These are phyloP conservation scores for Begonia masoniana DNA, from an alignment of 306 rosid genomes.

Conservation along the genomic window DNA sequence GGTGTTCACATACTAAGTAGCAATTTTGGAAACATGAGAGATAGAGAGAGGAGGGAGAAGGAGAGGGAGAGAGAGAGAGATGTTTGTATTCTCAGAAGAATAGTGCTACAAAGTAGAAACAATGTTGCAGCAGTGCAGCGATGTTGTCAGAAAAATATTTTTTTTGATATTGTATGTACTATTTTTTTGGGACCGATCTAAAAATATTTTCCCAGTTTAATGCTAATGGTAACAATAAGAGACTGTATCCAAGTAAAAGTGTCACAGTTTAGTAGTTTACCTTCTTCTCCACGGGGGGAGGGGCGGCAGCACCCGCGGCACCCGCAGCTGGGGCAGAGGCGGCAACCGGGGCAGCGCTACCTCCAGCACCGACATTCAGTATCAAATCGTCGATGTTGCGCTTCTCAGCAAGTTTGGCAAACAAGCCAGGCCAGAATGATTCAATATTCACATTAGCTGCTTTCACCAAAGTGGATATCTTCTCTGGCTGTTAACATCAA, in stretches of 20 bases:
- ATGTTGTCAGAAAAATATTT: no score
- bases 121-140: no score
- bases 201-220: neutral
- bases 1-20: no score
- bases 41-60: no score
- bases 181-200: no score
- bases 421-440: constrained; percentile 38
- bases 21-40: neutral
- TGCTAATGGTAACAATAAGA: neutral
- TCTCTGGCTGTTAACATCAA: constrained; percentile 22
- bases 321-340: constrained; percentile 12
- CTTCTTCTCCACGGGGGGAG: constrained; percentile 32
- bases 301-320: constrained; percentile 4
- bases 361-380: constrained; percentile 22
- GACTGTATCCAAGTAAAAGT: neutral
- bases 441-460: constrained; percentile 24
- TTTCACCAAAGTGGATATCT: constrained; percentile 29
- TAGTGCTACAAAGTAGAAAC: no score
- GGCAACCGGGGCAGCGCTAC: constrained; percentile 16
- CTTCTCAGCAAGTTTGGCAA: constrained; percentile 31
- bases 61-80: neutral
- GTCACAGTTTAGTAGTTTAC: constrained; percentile 6
- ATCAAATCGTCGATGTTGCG: constrained; percentile 31
- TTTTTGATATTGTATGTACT: no score
- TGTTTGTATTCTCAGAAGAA: no score